phyloP scores from a whole-genome alignment of 768 basidiomycete species.

The Leucocoprinus sp. region DNA sequence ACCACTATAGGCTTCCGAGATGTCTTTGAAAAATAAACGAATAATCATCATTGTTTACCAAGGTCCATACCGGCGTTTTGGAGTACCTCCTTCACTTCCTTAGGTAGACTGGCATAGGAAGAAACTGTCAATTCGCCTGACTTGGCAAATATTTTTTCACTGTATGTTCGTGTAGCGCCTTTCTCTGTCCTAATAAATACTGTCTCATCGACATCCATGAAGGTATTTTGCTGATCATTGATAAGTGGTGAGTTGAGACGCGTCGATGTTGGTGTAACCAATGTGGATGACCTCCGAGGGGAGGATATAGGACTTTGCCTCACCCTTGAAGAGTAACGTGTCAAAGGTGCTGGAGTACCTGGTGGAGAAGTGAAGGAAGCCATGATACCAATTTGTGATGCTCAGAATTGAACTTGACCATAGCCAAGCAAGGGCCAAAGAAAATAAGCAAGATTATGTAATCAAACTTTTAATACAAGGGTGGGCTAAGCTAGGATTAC shows the following conservation, averaged over 20 bases:
- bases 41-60: slow-evolving; percentile 6
- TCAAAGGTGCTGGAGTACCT: slow-evolving; percentile 15
- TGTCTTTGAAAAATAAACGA: slow-evolving; percentile 35
- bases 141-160: slow-evolving; percentile 55
- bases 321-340: slow-evolving; percentile 37
- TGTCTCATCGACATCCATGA: slow-evolving; percentile 59
- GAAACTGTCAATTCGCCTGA: slow-evolving; percentile 61
- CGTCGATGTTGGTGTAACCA: slow-evolving; percentile 25
- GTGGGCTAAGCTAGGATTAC: too few species aligned
- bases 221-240: slow-evolving; percentile 28
- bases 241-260: slow-evolving; percentile 28
- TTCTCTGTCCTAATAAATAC: slow-evolving; percentile 31
- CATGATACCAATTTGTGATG: slow-evolving; percentile 24
- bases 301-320: slow-evolving; percentile 18
- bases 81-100: slow-evolving; percentile 67
- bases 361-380: slow-evolving; percentile 58
- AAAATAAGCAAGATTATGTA: too few species aligned
- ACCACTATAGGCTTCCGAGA: slow-evolving; percentile 62
- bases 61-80: slow-evolving; percentile 49
- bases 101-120: slow-evolving; percentile 62
- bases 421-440: slow-evolving; percentile 7
- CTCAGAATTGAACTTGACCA: neutral
- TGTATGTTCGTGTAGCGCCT: slow-evolving; percentile 24
- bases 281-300: slow-evolving; percentile 10
- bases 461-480: too few species aligned